These are phyloP conservation scores for Nasturtium officinale DNA, from an alignment of 345 rosid species.

Conservation along the genomic window DNA sequence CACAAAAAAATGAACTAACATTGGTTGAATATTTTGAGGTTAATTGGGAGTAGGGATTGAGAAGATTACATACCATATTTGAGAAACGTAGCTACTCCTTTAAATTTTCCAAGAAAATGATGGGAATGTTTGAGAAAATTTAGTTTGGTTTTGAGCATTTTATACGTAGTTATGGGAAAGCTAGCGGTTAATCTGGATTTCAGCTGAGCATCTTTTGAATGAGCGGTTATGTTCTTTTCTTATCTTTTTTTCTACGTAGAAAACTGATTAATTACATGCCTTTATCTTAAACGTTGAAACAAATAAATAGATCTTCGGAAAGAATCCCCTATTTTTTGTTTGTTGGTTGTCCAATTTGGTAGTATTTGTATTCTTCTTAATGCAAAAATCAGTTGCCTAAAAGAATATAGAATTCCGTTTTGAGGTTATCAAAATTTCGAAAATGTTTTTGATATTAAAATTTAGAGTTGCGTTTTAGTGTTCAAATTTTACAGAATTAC, in stretches of 20 bases:
- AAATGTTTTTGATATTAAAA: too few relatives aligned
- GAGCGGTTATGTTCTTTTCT: constrained; percentile 15
- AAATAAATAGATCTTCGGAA: too few relatives aligned
- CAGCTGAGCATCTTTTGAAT: constrained; percentile 9
- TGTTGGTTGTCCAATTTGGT: not conserved
- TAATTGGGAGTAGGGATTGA: not conserved
- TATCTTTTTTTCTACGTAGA: not conserved
- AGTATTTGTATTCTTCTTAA: too few relatives aligned
- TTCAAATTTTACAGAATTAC: too few relatives aligned
- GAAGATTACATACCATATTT: constrained; percentile 36
- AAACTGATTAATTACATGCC: too few relatives aligned
- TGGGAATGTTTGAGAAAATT: constrained; percentile 45
- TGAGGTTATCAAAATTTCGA: too few relatives aligned
- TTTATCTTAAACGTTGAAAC: not conserved
- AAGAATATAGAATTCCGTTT: too few relatives aligned
- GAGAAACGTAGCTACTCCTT: constrained; percentile 12
- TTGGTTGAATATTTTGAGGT: not conserved
- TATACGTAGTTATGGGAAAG: constrained; percentile 22
- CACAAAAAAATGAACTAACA: not conserved
- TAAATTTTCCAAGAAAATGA: constrained; percentile 19
- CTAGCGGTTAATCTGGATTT: constrained; percentile 35
- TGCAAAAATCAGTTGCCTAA: too few relatives aligned
- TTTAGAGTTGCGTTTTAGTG: too few relatives aligned
- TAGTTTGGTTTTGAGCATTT: constrained; percentile 25
- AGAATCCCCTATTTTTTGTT: too few relatives aligned